Evolutionary conservation across 352 stramenopile genomes (phyloP).

Genomic region (Phytophthora parvispora): DNA sequence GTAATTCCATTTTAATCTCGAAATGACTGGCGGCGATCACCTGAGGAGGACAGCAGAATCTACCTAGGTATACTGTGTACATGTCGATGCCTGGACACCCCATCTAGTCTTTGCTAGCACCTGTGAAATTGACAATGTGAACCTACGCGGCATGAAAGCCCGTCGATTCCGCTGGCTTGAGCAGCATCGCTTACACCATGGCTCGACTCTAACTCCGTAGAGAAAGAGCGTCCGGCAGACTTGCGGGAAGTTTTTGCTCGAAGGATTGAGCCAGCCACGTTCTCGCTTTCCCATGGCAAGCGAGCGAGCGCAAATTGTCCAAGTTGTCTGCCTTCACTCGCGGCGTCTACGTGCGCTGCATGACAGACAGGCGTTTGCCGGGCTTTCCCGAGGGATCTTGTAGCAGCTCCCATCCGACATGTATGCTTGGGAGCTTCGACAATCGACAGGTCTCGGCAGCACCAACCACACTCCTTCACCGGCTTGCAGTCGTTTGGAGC

Average conservation of each 20-base stretch:
- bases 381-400: constrained; percentile 30
- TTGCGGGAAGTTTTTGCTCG: constrained; percentile 15
- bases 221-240: constrained; percentile 10
- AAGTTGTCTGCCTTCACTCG: constrained; percentile 13
- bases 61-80: too few relatives aligned
- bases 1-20: too few relatives aligned
- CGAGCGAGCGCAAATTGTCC: background rate
- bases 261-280: constrained; percentile 22
- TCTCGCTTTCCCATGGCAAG: too few relatives aligned
- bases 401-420: constrained; percentile 21
- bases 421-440: constrained; percentile 19
- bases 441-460: constrained; percentile 14
- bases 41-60: too few relatives aligned
- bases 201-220: constrained; percentile 23
- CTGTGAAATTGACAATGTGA: too few relatives aligned
- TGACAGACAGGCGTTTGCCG: constrained; percentile 29
- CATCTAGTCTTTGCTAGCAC: too few relatives aligned
- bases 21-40: too few relatives aligned
- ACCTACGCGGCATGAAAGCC: background rate
- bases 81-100: too few relatives aligned
- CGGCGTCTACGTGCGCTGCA: constrained; percentile 21
- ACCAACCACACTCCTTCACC: constrained; percentile 18
- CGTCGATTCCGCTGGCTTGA: background rate
- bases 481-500: background rate
- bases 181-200: background rate